These are phyloP conservation scores for Quercus lobata DNA, from an alignment of 331 rosid genomes.

Conservation along the genomic window DNA sequence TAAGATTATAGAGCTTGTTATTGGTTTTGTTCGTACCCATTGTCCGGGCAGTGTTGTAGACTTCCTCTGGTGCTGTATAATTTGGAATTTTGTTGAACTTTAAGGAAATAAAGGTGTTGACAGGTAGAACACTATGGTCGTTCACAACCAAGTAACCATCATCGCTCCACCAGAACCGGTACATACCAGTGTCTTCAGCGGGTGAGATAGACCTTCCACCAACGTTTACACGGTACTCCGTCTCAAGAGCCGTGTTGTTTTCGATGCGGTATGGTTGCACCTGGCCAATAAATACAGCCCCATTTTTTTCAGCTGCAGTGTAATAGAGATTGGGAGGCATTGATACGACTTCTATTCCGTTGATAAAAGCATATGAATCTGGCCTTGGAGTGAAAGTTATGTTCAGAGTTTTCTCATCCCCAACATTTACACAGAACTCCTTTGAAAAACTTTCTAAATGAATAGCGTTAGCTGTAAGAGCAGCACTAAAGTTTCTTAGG, in stretches of 20 bases:
- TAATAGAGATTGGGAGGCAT: slow-evolving; percentile 66
- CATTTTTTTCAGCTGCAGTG: neutral
- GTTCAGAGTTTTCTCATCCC: slow-evolving; percentile 11
- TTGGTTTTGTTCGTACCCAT: neutral
- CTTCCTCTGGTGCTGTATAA: slow-evolving; percentile 32
- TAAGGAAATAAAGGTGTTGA: neutral
- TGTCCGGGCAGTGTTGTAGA: slow-evolving; percentile 21
- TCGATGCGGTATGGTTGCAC: accelerated
- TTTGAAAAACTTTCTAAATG: neutral
- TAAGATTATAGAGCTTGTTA: slow-evolving; percentile 2
- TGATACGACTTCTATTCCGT: slow-evolving; percentile 58
- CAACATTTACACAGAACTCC: slow-evolving; percentile 41
- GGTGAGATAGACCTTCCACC: slow-evolving; percentile 4
- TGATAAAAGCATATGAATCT: slow-evolving; percentile 49
- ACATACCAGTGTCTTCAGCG: slow-evolving; percentile 34
- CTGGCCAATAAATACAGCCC: neutral
- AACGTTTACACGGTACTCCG: slow-evolving; percentile 27
- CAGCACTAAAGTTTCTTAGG: slow-evolving; percentile 47
- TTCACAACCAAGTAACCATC: neutral
- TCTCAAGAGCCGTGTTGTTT: slow-evolving; percentile 25
- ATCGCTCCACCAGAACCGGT: slow-evolving; percentile 20
- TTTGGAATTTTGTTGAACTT: neutral
- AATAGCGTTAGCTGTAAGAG: slow-evolving; percentile 11
- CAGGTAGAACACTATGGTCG: neutral
- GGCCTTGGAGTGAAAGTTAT: slow-evolving; percentile 35